A percentile compares a stretch with the other conserved stretches of the same genome.
Conservation (phyloP, 2,329 filamentous ascomycete genomes). For the Didymella segeticola region DNA sequence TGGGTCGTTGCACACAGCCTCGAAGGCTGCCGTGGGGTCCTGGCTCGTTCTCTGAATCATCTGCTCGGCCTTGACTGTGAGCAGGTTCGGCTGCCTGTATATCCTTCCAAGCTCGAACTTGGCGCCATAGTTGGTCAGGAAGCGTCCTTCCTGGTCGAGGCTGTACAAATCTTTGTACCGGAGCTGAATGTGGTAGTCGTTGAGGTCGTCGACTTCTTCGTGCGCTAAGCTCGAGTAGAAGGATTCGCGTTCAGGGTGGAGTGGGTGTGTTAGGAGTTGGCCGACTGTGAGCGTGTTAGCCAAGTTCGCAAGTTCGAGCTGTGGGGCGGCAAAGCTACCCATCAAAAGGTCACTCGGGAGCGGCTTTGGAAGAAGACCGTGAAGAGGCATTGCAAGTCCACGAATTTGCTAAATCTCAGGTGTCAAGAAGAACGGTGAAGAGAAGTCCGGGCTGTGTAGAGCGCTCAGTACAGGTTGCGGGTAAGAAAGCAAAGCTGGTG, state of each 20-base stretch:
- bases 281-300: conserved; percentile 35
- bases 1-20: conserved; percentile 43
- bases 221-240: conserved; percentile 46
- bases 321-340: conserved; percentile 9
- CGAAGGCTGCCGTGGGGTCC: conserved; percentile 34
- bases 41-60: conserved; percentile 48
- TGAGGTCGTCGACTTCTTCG: conserved; percentile 45
- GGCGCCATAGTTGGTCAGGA: conserved; percentile 48
- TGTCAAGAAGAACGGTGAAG: neutral
- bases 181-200: conserved; percentile 49
- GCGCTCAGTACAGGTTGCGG: conserved; percentile 4
- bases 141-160: conserved; percentile 46
- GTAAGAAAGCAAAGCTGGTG: conserved; percentile 9
- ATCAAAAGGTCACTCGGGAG: conserved; percentile 42
- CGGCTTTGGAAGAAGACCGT: conserved; percentile 47
- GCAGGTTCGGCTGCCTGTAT: conserved; percentile 47
- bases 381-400: conserved; percentile 34
- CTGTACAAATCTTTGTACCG: conserved; percentile 49
- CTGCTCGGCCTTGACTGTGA: conserved; percentile 46
- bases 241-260: conserved; percentile 46
- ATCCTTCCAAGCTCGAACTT: conserved; percentile 48
- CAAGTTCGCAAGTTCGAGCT: too few relatives aligned
- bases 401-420: neutral
- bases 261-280: conserved; percentile 46
- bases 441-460: neutral